Percentiles rank a stretch among this genome's conserved stretches.
Conservation (phyloP, 208 protist species). For the Acanthamoeba divionensis region DNA sequence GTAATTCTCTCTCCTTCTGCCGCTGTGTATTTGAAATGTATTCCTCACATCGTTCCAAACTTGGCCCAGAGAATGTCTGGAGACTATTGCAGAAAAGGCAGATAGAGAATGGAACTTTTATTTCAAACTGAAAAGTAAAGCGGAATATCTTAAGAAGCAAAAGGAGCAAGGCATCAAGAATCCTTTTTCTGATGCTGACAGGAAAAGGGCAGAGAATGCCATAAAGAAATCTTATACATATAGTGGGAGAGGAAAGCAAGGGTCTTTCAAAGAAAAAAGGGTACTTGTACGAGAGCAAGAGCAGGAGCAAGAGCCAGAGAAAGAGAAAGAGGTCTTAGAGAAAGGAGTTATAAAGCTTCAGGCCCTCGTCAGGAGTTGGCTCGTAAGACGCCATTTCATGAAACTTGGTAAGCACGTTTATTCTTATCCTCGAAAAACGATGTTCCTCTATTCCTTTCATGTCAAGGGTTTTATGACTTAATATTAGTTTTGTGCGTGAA, state of each 20-base stretch:
- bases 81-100: not conserved
- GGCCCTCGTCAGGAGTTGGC: not conserved
- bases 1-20: not conserved
- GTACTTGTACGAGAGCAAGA: too few relatives aligned
- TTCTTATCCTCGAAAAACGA: not conserved
- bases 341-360: not conserved
- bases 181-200: not conserved
- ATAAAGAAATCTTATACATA: too few relatives aligned
- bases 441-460: not conserved
- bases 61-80: not conserved
- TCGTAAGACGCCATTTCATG: not conserved
- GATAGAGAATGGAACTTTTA: conserved; percentile 33
- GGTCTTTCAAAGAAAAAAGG: too few relatives aligned
- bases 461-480: not conserved
- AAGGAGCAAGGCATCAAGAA: not conserved
- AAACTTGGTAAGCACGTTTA: not conserved
- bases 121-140: not conserved
- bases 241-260: too few relatives aligned
- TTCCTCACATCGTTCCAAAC: not conserved
- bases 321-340: not conserved
- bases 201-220: not conserved
- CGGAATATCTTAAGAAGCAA: not conserved
- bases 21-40: not conserved
- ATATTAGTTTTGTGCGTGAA: not conserved
- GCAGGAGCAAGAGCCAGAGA: too few relatives aligned